These are phyloP conservation scores for Diaporthe ampelina DNA, from an alignment of 2,329 filamentous ascomycete genomes.

Conservation along the genomic window DNA sequence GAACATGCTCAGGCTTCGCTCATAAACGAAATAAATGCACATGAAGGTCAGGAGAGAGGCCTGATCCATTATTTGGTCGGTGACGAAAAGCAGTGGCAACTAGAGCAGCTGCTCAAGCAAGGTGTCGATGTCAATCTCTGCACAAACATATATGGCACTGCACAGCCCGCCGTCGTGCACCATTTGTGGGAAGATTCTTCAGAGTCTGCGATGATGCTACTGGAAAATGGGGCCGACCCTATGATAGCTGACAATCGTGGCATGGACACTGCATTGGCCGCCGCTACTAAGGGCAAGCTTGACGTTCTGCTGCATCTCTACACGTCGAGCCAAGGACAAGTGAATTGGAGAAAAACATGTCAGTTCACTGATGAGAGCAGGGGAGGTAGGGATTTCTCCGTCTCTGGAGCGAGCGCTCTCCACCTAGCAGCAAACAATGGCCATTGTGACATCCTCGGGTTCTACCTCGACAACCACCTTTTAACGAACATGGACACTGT, in stretches of 20 bases:
- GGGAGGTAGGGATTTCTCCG: no score
- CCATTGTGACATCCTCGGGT: no score
- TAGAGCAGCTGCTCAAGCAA: not conserved
- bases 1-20: not conserved
- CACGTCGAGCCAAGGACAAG: no score
- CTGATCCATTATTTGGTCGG: not conserved
- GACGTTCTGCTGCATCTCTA: no score
- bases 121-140: not conserved
- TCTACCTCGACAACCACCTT: no score
- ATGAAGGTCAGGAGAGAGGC: accelerated
- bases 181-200: not conserved
- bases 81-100: not conserved
- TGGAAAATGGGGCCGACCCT: not conserved
- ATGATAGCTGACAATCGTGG: accelerated
- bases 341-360: no score
- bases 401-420: no score
- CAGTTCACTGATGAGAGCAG: no score
- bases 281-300: not conserved
- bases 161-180: not conserved
- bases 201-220: not conserved
- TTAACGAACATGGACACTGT: no score
- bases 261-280: not conserved
- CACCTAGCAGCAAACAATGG: no score
- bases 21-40: not conserved
- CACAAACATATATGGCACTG: accelerated